A percentile compares a stretch with the other conserved stretches of the same genome.
These are phyloP conservation scores for Coniochaeta sp. DNA, from an alignment of 2,329 filamentous ascomycete species.

Conservation along the genomic window DNA sequence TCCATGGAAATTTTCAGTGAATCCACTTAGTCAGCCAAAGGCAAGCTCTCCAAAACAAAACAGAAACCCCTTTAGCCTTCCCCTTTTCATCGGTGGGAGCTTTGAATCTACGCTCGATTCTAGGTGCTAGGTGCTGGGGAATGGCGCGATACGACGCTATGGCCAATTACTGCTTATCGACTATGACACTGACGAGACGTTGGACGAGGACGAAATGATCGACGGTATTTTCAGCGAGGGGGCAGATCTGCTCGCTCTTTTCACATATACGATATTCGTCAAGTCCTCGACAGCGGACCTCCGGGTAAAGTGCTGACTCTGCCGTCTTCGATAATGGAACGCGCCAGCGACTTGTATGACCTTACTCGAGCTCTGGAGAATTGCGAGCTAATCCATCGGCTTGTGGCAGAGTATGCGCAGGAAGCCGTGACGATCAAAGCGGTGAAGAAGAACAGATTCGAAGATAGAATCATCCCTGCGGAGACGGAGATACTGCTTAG, in stretches of 20 bases:
- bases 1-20: background rate
- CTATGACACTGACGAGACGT: constrained; percentile 13
- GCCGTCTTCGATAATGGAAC: constrained; percentile 8
- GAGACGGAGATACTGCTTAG: constrained; percentile 20
- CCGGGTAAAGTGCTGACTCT: background rate
- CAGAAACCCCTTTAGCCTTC: background rate
- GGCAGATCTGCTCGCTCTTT: background rate
- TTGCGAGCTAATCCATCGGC: constrained; percentile 10
- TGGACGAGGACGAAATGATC: constrained; percentile 11
- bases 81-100: background rate
- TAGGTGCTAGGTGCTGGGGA: constrained; percentile 7
- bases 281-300: background rate
- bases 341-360: constrained; percentile 18
- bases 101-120: constrained; percentile 13
- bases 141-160: constrained; percentile 16
- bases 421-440: constrained; percentile 18
- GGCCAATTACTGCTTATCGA: constrained; percentile 18
- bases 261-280: background rate
- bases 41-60: background rate
- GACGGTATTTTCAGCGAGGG: constrained; percentile 5
- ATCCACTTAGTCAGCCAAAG: background rate
- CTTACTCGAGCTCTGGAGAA: constrained; percentile 7
- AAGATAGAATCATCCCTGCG: constrained; percentile 11
- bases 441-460: constrained; percentile 14
- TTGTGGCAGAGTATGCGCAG: constrained; percentile 12